Conservation (phyloP, 2,329 filamentous ascomycete genomes). For the Phialemoniopsis sp. region DNA sequence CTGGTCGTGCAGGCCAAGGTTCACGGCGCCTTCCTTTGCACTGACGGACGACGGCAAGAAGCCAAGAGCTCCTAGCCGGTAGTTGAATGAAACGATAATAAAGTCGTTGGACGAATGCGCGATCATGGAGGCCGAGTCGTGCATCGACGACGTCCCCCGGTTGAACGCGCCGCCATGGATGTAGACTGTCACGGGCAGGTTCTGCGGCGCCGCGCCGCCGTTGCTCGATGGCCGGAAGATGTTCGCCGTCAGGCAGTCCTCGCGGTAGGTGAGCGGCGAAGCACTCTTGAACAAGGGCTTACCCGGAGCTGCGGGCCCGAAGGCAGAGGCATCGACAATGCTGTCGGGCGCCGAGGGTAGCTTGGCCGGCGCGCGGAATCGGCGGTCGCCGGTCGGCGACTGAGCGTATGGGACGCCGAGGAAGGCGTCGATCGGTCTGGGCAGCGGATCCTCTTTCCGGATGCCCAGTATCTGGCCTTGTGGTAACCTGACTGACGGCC, state of each 20-base stretch:
- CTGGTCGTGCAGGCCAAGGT: constrained; percentile 53
- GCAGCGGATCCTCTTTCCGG: too few species aligned
- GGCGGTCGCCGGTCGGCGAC: constrained; percentile 31
- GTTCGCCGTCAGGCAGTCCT: constrained; percentile 51
- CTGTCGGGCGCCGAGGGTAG: constrained; percentile 11
- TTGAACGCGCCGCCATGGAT: constrained; percentile 63
- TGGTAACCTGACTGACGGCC: too few species aligned
- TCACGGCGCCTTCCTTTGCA: constrained; percentile 47
- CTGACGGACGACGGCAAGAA: constrained; percentile 51
- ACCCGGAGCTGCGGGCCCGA: too few species aligned
- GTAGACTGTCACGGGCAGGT: constrained; percentile 51
- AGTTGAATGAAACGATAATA: constrained; percentile 43
- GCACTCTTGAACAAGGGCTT: too few species aligned
- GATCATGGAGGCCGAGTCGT: constrained; percentile 47
- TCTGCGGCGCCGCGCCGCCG: too few species aligned
- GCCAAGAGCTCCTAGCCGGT: constrained; percentile 54
- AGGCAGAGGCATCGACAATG: too few species aligned
- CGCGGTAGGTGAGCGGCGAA: constrained; percentile 17
- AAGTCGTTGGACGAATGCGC: constrained; percentile 38
- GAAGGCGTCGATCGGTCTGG: constrained; percentile 36
- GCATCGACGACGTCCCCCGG: constrained; percentile 33
- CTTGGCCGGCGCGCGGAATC: constrained; percentile 36
- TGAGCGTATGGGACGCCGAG: constrained; percentile 46
- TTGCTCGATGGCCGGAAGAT: constrained; percentile 34
- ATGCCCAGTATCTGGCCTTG: too few species aligned